Conservation (phyloP, 2,329 filamentous ascomycete genomes). For the Cladosporium sp. region DNA sequence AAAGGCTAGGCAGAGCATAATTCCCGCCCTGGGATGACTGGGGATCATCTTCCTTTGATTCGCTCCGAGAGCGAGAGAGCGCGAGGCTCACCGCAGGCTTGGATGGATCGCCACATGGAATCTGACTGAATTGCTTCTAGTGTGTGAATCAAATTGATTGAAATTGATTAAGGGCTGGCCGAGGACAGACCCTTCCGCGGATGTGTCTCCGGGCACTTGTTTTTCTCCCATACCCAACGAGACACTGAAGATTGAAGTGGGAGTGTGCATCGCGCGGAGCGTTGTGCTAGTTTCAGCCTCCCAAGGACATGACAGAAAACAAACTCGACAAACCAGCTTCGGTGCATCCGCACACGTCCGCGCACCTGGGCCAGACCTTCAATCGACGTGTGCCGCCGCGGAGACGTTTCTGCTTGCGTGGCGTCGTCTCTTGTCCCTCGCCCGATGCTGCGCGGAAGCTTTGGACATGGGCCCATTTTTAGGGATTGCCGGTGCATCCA, state of each 20-base stretch:
- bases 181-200: not conserved
- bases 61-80: not conserved
- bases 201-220: not conserved
- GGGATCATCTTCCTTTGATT: no score
- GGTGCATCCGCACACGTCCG: not conserved
- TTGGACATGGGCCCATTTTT: not conserved
- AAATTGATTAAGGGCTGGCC: conserved; percentile 2
- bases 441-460: not conserved
- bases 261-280: not conserved
- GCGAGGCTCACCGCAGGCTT: no score
- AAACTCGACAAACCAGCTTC: not conserved
- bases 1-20: no score
- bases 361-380: not conserved
- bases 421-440: not conserved
- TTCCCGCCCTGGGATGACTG: no score
- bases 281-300: not conserved
- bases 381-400: not conserved
- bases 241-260: not conserved
- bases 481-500: no score
- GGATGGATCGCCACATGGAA: conserved; percentile 1
- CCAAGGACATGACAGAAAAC: not conserved
- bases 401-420: conserved; percentile 3
- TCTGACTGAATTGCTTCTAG: no score
- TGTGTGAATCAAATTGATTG: conserved; percentile 7
- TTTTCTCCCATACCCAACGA: not conserved